Evolutionary conservation across 1,139 yeast genomes (phyloP).

Genomic region (Blastobotrys arbuscula): DNA sequence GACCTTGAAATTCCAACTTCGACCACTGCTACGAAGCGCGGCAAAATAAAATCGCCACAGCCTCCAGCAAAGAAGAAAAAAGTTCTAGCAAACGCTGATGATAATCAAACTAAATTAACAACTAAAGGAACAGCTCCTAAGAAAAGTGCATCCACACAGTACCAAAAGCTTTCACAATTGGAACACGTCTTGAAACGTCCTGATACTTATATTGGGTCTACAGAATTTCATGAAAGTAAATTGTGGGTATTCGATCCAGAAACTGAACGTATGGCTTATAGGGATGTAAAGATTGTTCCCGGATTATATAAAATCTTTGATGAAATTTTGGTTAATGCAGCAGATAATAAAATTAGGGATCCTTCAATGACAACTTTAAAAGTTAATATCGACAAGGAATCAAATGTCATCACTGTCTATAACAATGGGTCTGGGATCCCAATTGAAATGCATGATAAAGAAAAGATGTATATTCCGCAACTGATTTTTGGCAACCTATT

Average conservation of each 20-base stretch:
- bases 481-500: slow-evolving; percentile 91
- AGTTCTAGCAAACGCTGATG: slow-evolving; percentile 9
- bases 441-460: slow-evolving; percentile 86
- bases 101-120: neutral
- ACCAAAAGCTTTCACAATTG: slow-evolving; percentile 88
- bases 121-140: slow-evolving; percentile 11
- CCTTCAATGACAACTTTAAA: slow-evolving; percentile 80
- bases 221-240: slow-evolving; percentile 69
- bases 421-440: slow-evolving; percentile 98
- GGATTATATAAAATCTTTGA: slow-evolving; percentile 96
- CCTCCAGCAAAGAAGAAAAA: slow-evolving; percentile 15
- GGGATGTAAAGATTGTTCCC: slow-evolving; percentile 77
- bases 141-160: slow-evolving; percentile 66
- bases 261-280: slow-evolving; percentile 59
- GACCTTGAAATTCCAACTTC: slow-evolving; percentile 20
- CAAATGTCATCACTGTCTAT: slow-evolving; percentile 68
- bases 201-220: slow-evolving; percentile 95
- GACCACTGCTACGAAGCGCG: slow-evolving; percentile 17
- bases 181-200: slow-evolving; percentile 97
- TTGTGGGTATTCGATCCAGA: slow-evolving; percentile 83
- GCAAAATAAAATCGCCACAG: slow-evolving; percentile 13
- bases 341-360: slow-evolving; percentile 96
- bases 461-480: slow-evolving; percentile 90
- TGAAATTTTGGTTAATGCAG: slow-evolving; percentile 96
- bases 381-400: slow-evolving; percentile 72